Evolutionary conservation across 495 filamentous ascomycete species (phyloP).

Genomic region (Barbatosphaeria neglecta): DNA sequence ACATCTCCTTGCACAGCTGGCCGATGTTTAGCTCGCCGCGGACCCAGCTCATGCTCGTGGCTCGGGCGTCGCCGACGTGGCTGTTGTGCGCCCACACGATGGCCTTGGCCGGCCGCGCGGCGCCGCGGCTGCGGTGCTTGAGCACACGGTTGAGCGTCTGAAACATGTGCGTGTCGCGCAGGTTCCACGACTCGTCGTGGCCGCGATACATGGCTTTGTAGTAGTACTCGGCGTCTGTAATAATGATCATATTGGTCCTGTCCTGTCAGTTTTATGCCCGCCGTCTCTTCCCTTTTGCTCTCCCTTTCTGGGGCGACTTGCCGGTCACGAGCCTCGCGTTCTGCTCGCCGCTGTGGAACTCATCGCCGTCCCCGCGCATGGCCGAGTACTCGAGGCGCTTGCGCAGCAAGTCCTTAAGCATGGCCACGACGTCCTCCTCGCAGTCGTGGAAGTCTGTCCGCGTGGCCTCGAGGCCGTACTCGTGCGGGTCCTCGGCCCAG

Average conservation of each 20-base stretch:
- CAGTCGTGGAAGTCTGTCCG: constrained; percentile 33
- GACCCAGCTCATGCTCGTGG: constrained; percentile 40
- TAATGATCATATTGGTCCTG: no score
- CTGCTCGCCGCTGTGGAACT: constrained; percentile 42
- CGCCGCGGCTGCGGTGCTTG: constrained; percentile 24
- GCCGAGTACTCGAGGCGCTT: constrained; percentile 34
- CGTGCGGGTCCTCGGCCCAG: constrained; percentile 41
- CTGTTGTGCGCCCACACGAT: constrained; percentile 53
- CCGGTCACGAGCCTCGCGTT: constrained; percentile 42
- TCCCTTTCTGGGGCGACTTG: constrained; percentile 1
- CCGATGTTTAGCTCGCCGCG: constrained; percentile 44
- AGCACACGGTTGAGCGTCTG: constrained; percentile 38
- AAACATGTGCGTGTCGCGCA: constrained; percentile 50
- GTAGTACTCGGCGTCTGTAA: constrained; percentile 41
- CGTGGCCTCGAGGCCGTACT: constrained; percentile 39
- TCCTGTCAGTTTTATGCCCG: no score
- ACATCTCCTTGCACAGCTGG: constrained; percentile 41
- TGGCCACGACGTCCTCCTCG: constrained; percentile 34
- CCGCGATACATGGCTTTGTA: constrained; percentile 51
- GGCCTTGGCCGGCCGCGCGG: constrained; percentile 30
- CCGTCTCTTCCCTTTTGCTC: no score
- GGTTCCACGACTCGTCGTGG: constrained; percentile 43
- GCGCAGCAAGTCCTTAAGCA: constrained; percentile 33
- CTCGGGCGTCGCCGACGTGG: constrained; percentile 47
- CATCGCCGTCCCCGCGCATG: constrained; percentile 29